A percentile compares a stretch with the other conserved stretches of the same genome.
phyloP scores from a whole-genome alignment of 108 stramenopile species.

The Cyclotella kingstonii region DNA sequence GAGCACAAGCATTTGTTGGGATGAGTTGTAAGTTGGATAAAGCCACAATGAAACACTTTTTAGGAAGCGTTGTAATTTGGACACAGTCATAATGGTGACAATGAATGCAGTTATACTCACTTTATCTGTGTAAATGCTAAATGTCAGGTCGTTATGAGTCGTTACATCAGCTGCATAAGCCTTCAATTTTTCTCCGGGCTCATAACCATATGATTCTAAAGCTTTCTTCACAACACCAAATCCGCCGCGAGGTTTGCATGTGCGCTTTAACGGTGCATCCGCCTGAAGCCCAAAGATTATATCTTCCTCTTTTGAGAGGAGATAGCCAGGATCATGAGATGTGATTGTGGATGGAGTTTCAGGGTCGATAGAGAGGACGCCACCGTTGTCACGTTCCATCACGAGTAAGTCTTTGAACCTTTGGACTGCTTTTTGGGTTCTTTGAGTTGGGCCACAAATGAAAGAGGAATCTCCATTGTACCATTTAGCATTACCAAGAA shows the following conservation, averaged over 20 bases:
- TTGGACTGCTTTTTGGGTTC: slow-evolving; percentile 47
- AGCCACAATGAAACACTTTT: too few species aligned
- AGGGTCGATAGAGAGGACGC: slow-evolving; percentile 59
- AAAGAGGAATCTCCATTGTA: slow-evolving; percentile 58
- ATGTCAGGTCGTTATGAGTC: slow-evolving; percentile 72
- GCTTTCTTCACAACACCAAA: slow-evolving; percentile 52
- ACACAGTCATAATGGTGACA: too few species aligned
- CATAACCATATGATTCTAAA: slow-evolving; percentile 57
- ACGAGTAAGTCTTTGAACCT: slow-evolving; percentile 48
- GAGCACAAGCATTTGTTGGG: too few species aligned
- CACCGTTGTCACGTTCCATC: slow-evolving; percentile 49
- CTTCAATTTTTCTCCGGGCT: slow-evolving; percentile 44
- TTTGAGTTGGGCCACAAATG: slow-evolving; percentile 48
- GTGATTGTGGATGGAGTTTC: slow-evolving; percentile 57
- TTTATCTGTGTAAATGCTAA: slow-evolving; percentile 61
- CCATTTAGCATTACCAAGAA: slow-evolving; percentile 38
- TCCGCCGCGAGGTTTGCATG: slow-evolving; percentile 68
- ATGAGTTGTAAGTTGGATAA: too few species aligned
- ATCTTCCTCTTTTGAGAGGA: slow-evolving; percentile 60
- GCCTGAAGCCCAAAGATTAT: slow-evolving; percentile 64
- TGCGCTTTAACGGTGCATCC: slow-evolving; percentile 57
- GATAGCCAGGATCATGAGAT: slow-evolving; percentile 62
- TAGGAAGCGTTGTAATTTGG: too few species aligned
- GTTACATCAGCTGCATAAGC: slow-evolving; percentile 36
- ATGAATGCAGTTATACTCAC: background rate